Evolutionary conservation across 768 basidiomycete genomes (phyloP).

Genomic region (Rhizopogon vulgaris): DNA sequence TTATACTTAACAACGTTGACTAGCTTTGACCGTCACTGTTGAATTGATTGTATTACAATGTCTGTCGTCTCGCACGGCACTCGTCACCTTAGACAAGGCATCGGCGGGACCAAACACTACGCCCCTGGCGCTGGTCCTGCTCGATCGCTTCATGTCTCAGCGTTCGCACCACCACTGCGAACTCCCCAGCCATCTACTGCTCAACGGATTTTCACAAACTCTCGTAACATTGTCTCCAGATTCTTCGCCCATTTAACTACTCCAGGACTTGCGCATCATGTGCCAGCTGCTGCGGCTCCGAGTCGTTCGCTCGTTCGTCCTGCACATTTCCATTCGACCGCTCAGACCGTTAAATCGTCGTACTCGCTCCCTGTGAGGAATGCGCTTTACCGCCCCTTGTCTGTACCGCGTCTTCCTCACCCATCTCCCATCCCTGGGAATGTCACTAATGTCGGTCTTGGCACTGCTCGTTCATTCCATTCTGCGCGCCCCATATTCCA

Average conservation of each 20-base stretch:
- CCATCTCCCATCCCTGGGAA: slow-evolving; percentile 41
- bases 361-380: slow-evolving; percentile 52
- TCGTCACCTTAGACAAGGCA: slow-evolving; percentile 21
- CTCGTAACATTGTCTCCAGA: slow-evolving; percentile 48
- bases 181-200: slow-evolving; percentile 27
- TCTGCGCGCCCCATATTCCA: slow-evolving; percentile 72
- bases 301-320: slow-evolving; percentile 9
- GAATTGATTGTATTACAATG: slow-evolving; percentile 9
- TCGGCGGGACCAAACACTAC: slow-evolving; percentile 9
- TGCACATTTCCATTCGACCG: slow-evolving; percentile 12
- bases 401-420: slow-evolving; percentile 52
- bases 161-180: slow-evolving; percentile 29
- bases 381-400: slow-evolving; percentile 41
- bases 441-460: slow-evolving; percentile 67
- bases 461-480: slow-evolving; percentile 70
- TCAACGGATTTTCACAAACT: slow-evolving; percentile 44
- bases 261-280: slow-evolving; percentile 39
- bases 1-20: background rate
- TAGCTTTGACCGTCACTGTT: background rate
- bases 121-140: slow-evolving; percentile 5
- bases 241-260: slow-evolving; percentile 54
- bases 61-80: slow-evolving; percentile 18
- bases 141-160: slow-evolving; percentile 42
- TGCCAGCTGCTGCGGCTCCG: slow-evolving; percentile 5
- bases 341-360: slow-evolving; percentile 42